Base-by-base conservation (phyloP, 805 yeast species). In the Kodamaea sagamina region DNA sequence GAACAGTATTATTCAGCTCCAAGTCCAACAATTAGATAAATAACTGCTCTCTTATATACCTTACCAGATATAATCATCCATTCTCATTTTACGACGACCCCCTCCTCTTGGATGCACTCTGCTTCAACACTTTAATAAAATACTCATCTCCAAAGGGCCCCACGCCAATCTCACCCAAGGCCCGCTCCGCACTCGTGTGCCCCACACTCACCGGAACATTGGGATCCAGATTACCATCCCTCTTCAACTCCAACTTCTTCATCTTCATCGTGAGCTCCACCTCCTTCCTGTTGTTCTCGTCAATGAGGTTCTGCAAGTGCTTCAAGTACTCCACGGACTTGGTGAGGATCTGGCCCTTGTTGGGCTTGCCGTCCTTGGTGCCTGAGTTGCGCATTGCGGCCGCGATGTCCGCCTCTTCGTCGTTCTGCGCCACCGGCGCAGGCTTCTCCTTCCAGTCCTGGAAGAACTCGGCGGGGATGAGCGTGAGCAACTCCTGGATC, bases 341-440 rank as follows among this genome's bases (percentile, higher is more conserved):
- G 6, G 87, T 77, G 46, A 86, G 66, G 2, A 86, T 84, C 58
- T 85, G 92, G 1, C 95, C 95, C 63, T 86, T 86, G 56, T 85
- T 86, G 0, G 95, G 95, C 51, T 84, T 85, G 2, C 92, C 93
- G 54, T 85, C 92, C 49, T 82, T 84, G 0, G 92, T 85, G 0
- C 92, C 92, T 4, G 67, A 55, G 36, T 58, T 62, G 42, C 57
- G 62, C 36, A 59, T 50, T 1, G 65, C 62, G 2, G 62, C 56
- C n/a, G 64, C 64, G n/a, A 58, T 55, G 15, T 50, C 60, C 8
- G 55, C 60, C 5, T 61, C 65, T 19, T 42, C 48, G 24, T 54
- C 46, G 49, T 42, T 47, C 41, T 22, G 44, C 13, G 41, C 18
- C 26, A 40, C 38, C 3, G 43, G 43, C 24, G 37, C 37, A 17